These are phyloP conservation scores for Hysterium pulicare DNA, from an alignment of 2,329 filamentous ascomycete species.

Conservation along the genomic window DNA sequence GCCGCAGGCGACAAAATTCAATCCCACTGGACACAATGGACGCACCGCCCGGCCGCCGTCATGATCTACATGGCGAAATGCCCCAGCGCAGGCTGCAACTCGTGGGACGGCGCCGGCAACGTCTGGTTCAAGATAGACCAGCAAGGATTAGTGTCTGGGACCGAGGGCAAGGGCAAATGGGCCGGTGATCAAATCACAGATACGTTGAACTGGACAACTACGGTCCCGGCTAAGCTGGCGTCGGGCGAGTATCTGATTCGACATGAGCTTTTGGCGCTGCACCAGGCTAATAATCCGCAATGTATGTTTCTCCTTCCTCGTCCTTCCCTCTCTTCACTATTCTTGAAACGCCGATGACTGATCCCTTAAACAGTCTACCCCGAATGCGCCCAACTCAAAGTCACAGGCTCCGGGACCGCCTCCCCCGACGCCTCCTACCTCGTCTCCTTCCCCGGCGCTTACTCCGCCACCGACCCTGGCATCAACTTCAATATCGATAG, in stretches of 20 bases:
- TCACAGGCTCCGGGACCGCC: constrained; percentile 49
- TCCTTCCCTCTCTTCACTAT: background rate
- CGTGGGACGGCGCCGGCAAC: constrained; percentile 50
- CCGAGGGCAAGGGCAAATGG: constrained; percentile 47
- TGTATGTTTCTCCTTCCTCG: constrained; percentile 21
- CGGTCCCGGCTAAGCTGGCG: constrained; percentile 46
- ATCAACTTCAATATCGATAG: constrained; percentile 36
- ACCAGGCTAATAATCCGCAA: constrained; percentile 51
- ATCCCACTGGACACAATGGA: constrained; percentile 56
- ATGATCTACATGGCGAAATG: constrained; percentile 55
- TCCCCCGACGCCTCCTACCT: constrained; percentile 40
- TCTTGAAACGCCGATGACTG: constrained; percentile 14
- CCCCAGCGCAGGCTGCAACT: constrained; percentile 42
- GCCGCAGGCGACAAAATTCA: constrained; percentile 49
- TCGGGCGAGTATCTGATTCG: constrained; percentile 56
- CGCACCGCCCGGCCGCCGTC: constrained; percentile 54
- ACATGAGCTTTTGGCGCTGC: constrained; percentile 56
- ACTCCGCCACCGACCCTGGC: constrained; percentile 45
- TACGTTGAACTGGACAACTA: constrained; percentile 49
- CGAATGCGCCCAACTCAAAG: constrained; percentile 54
- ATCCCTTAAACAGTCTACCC: constrained; percentile 49
- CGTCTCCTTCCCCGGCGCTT: constrained; percentile 43
- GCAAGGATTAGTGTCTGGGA: constrained; percentile 47
- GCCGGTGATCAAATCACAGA: constrained; percentile 47
- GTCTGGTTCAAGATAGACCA: constrained; percentile 59